Base-by-base conservation (phyloP, 768 basidiomycete genomes). In the Pleurotus tuoliensis region DNA sequence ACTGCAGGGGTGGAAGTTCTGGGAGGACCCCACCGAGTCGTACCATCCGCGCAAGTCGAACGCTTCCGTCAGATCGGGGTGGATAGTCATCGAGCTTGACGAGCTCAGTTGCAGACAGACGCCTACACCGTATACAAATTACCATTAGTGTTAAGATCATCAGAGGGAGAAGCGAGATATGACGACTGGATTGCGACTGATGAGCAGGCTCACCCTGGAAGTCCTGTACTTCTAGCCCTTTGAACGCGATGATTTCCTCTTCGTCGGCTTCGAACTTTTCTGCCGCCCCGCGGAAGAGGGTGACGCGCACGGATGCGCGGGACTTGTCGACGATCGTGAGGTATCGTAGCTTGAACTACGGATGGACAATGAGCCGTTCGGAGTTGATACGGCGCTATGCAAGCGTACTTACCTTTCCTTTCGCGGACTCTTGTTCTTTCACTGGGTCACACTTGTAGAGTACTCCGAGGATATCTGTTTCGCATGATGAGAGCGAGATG, bases 41-140 rank as follows among this genome's bases (percentile, higher is more conserved):
- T 53, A 53, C 51, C 51, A 53, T n/a, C 24, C 30, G 22, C 39
- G 51, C n/a, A 53, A 22, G 38, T 53, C 51, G 15, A 16, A 40
- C 4, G 51, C 15, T 25, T 53, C 51, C 2, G 15, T n/a, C 37
- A 41, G 9, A 37, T 41, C 51, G 5, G 51, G 51, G 16, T 41
- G 20, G 24, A 40, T 40, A 4, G 6, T 18, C 51, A 53, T 47
- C 7, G 18, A 20, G 24, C 46, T 40, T n/a, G 39, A 40, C 15
- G 48, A 15, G 15, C 11, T 34, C 34, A 30, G 30, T 7, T n/a
- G n/a, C 13, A 37, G 30, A 25, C n/a, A 30, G 48, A 50, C 25
- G 16, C 48, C 48, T 27, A 34, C 30, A 4, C 30, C 9, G 30
- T 9, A 34, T 11, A 34, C 30, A 34, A 9, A 34, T 50, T 16